These are phyloP conservation scores for Colletotrichum karsti DNA, from an alignment of 2,329 filamentous ascomycete species.

Conservation along the genomic window DNA sequence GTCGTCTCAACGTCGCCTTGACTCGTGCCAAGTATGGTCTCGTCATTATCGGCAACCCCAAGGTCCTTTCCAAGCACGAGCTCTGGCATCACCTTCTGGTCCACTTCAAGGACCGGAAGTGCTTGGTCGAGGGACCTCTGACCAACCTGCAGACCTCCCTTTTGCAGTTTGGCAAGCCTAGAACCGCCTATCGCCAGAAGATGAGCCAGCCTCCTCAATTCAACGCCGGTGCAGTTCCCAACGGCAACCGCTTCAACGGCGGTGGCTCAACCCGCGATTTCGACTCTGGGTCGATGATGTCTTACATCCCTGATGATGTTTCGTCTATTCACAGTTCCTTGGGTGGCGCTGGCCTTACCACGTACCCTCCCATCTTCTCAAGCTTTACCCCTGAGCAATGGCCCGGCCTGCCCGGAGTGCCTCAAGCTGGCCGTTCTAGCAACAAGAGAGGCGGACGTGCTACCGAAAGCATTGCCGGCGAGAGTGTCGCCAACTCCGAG, in stretches of 20 bases:
- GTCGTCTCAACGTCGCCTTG: constrained; percentile 95
- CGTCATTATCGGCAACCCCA: constrained; percentile 96
- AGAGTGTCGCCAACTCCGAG: constrained; percentile 92
- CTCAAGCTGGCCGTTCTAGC: constrained; percentile 66
- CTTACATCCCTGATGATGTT: constrained; percentile 96
- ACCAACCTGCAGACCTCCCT: constrained; percentile 96
- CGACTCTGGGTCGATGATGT: constrained; percentile 88
- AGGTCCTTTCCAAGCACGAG: constrained; percentile 96
- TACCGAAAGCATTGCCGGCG: constrained; percentile 84
- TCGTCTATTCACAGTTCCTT: constrained; percentile 95
- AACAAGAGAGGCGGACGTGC: constrained; percentile 73
- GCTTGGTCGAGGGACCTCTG: constrained; percentile 92
- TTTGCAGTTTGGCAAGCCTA: constrained; percentile 93
- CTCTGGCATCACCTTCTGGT: constrained; percentile 95
- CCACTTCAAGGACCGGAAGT: constrained; percentile 97
- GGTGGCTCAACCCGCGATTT: constrained; percentile 55
- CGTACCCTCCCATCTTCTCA: constrained; percentile 95
- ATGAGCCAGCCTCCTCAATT: constrained; percentile 79
- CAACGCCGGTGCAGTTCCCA: constrained; percentile 47
- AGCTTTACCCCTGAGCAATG: constrained; percentile 88
- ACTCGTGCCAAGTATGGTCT: constrained; percentile 97
- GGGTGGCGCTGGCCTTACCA: constrained; percentile 81
- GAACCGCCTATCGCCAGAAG: constrained; percentile 91
- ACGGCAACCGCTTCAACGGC: constrained; percentile 35
- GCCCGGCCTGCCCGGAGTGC: constrained; percentile 80